Evolutionary conservation across 495 filamentous ascomycete genomes (phyloP), one percentile per base, ranked within the genome.

Genomic region (Parathielavia appendiculata): DNA sequence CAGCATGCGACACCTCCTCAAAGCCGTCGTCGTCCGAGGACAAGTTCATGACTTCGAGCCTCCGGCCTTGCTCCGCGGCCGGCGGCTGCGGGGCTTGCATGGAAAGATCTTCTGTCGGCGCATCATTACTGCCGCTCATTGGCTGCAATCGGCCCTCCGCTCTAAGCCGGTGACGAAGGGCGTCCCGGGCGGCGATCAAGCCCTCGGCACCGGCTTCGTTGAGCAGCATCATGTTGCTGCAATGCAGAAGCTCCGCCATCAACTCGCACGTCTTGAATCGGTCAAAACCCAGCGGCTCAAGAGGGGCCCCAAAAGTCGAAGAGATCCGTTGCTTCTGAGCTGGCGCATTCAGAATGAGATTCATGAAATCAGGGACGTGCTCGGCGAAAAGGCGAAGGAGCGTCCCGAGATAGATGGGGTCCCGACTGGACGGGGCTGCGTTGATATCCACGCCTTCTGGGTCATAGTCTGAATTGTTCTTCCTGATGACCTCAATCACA

Each of bases 381-480:
- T 86, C 79, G 10, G 92, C 93, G 68, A 97, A 99, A 36, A 90
- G 78, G 43, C 95, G 85, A 30, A 99, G 84, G n/a, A 97, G 77
- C 22, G 86, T 90, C 14, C 93, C 93, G 7, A 99, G 86, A 64
- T 97, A 99, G 55, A 99, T 99, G 6, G 93, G 95, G 66, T 99
- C 93, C 49, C 88, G 87, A 62, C 83, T 86, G 12, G 89, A 89
- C 4, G 92, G 91, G 52, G 83, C 73, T 11, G 88, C 81, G 58
- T 91, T 87, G 38, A 89, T 84, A 48, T 89, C 87, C 47, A 86
- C 81, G 60, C 88, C 86, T 61, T 97, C 95, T 4, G 91, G 88
- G 63, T 99, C 93, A 66, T 99, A 99, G 71, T 99, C 93, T 0
- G 95, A 97, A 67, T 99, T 99, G 66, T 99, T 99, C 75, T 99